A percentile compares a stretch with the other conserved stretches of the same genome.
Conservation (phyloP, 2,329 filamentous ascomycete genomes). For the Aspergillus amoenus region DNA sequence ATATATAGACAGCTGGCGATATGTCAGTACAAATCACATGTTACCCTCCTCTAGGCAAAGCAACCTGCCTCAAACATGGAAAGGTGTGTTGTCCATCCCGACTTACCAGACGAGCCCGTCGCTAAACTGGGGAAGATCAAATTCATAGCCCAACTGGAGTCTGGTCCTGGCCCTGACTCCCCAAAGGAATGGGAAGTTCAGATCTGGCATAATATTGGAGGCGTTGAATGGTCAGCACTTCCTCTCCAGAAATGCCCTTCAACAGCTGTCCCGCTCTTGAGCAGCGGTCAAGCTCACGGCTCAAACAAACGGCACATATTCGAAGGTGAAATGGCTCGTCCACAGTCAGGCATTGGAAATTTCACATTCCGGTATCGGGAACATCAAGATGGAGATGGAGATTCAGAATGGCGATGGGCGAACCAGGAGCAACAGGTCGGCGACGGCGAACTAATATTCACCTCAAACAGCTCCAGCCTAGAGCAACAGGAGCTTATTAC, state of each 20-base stretch:
- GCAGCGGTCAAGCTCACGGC: slow-evolving; percentile 16
- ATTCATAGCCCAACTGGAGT: slow-evolving; percentile 71
- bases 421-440: slow-evolving; percentile 40
- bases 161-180: slow-evolving; percentile 52
- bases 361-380: slow-evolving; percentile 48
- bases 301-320: slow-evolving; percentile 37
- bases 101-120: neutral
- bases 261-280: slow-evolving; percentile 30
- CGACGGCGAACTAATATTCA: slow-evolving; percentile 45
- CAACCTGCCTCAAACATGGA: slow-evolving; percentile 58
- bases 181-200: slow-evolving; percentile 64
- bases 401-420: slow-evolving; percentile 46
- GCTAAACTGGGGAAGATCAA: slow-evolving; percentile 38
- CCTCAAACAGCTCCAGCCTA: slow-evolving; percentile 1
- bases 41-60: slow-evolving; percentile 73
- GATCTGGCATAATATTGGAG: slow-evolving; percentile 69
- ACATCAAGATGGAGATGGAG: slow-evolving; percentile 25
- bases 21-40: slow-evolving; percentile 57
- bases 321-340: slow-evolving; percentile 29
- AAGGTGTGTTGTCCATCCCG: slow-evolving; percentile 20
- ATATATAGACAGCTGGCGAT: slow-evolving; percentile 27
- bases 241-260: slow-evolving; percentile 48
- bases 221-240: slow-evolving; percentile 59
- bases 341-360: slow-evolving; percentile 30
- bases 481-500: slow-evolving; percentile 3